Evolutionary conservation across 2,329 filamentous ascomycete genomes (phyloP), one percentile per base, ranked within the genome.

Genomic region (Nothomitra cinnamomea): DNA sequence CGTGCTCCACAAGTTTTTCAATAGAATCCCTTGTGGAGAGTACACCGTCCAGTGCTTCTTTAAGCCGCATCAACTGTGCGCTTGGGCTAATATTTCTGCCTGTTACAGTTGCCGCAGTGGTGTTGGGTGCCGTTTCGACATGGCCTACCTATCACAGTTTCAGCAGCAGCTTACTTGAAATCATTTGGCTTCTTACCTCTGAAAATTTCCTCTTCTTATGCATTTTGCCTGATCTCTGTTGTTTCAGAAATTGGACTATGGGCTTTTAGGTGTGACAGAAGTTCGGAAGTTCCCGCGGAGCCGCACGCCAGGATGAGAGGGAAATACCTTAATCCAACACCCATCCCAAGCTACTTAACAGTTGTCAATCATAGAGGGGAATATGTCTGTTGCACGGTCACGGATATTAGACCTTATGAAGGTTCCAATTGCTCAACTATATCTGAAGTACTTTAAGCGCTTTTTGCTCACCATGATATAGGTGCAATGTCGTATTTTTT

Each of bases 401-500:
- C 72, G 77, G 49, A 65, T 80, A 35, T 57, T 79, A 49, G 84
- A 87, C 65, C 77, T 95, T 58, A 78, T 90, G 73, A 88, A 87
- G 82, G 88, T 87, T 19, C 52, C 21, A 15, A 8, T 13, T 52
- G 32, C 25, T n/a, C 32, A n/a, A 13, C 2, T 22, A 6, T 22
- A 19, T 8, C 13, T 17, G 22, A 28, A 41, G 15, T 38, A 43
- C 19, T 53, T 13, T 55, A 17, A 28, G 28, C 13, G 15, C 5
- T 25, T 22, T 15, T 35, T 0, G 35, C 62, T 69, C 45, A 67
- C 57, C 25, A 19, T 49, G 3, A 19, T 10, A 42, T 61, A 95
- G 89, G 78, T 79, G 64, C 88, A 89, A 83, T 95, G 87, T 76
- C 80, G 82, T 66, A 79, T 96, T 71, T 98, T 96, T 74, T 83